Base-by-base conservation (phyloP, 2,329 filamentous ascomycete species). In the Truncatella angustata region DNA sequence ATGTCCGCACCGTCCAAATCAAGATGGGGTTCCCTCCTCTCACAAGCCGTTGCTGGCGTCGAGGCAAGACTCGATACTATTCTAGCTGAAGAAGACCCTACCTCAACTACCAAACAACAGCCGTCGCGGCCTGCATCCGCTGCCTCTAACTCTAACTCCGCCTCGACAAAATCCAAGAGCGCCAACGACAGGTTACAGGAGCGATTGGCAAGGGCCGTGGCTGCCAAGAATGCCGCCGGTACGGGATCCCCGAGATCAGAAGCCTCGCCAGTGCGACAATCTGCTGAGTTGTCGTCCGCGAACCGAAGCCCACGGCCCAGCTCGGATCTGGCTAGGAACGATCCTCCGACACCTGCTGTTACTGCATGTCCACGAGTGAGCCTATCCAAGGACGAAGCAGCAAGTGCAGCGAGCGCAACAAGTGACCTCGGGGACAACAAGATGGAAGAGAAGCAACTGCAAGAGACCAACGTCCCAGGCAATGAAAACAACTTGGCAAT, bases 31-130 rank as follows among this genome's bases (percentile, higher is more conserved):
- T 85, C 84, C 28, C 87, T 96, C 66, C 80, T 97, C 54, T 89
- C 91, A 58, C 90, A 93, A 70, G 92, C 93, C 57, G 91, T 97
- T 55, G 91, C 92, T 50, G 92, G 92, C 55, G 88, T 99, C 53
- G 94, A 99, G 73, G 95, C 92, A 54, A 86, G 90, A 39, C 81
- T 99, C 54, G 94, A 99, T 69, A 92, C 84, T 46, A 96, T 99
- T 53, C 80, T 99, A 55, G 85, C 91, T 50, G 92, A 97, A 59
- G 85, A 90, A 51, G 84, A 87, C 39, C 81, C 82, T n/a, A n/a
- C n/a, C n/a, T n/a, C n/a, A 44, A 69, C 70, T 28, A 70, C 71
- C 47, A 74, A 71, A 47, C 72, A 68, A 54, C 68, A 74, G 35
- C 60, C 68, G 39, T 62, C 67, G 16, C 63, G 66, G 50, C 65